These are phyloP conservation scores for Metschnikowia noctiluminum DNA, from an alignment of 805 yeast genomes.

Conservation along the genomic window DNA sequence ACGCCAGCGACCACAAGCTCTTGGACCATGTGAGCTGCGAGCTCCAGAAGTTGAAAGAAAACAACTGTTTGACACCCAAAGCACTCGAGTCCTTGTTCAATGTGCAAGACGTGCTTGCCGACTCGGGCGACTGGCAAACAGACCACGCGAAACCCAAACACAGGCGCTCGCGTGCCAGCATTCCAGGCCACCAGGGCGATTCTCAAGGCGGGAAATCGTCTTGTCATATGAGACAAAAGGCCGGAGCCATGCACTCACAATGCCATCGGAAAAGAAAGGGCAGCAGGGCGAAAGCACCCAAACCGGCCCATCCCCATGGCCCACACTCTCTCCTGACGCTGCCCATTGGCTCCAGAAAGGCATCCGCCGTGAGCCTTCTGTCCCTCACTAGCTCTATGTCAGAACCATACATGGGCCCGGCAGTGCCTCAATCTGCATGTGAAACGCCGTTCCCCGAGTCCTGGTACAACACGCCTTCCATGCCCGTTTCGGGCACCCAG, in stretches of 20 bases:
- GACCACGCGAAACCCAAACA: slow-evolving; percentile 2
- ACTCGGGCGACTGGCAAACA: slow-evolving; percentile 10
- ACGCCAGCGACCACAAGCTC: slow-evolving; percentile 2
- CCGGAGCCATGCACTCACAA: slow-evolving; percentile 5
- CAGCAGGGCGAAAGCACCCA: slow-evolving; percentile 47
- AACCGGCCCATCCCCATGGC: slow-evolving; percentile 1
- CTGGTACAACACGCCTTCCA: slow-evolving; percentile 1
- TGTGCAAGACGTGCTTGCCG: slow-evolving; percentile 27
- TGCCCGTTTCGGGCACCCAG: neutral
- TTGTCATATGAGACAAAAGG: slow-evolving; percentile 2
- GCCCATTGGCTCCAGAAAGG: neutral
- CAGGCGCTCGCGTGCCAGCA: slow-evolving; percentile 1
- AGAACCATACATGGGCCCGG: neutral
- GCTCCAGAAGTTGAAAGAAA: slow-evolving; percentile 16
- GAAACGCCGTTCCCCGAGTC: slow-evolving; percentile 5
- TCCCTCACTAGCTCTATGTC: neutral
- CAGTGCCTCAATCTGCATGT: neutral
- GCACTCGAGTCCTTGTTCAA: slow-evolving; percentile 28
- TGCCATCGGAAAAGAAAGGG: slow-evolving; percentile 1
- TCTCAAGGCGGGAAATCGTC: neutral
- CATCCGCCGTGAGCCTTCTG: neutral
- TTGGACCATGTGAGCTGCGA: slow-evolving; percentile 18
- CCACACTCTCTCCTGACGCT: slow-evolving; percentile 1
- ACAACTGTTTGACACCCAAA: slow-evolving; percentile 21
- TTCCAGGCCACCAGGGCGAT: neutral